Percentiles rank a stretch among this genome's conserved stretches.
These are phyloP conservation scores for Nakazawaea sp. DNA, from an alignment of 805 yeast genomes.

Conservation along the genomic window DNA sequence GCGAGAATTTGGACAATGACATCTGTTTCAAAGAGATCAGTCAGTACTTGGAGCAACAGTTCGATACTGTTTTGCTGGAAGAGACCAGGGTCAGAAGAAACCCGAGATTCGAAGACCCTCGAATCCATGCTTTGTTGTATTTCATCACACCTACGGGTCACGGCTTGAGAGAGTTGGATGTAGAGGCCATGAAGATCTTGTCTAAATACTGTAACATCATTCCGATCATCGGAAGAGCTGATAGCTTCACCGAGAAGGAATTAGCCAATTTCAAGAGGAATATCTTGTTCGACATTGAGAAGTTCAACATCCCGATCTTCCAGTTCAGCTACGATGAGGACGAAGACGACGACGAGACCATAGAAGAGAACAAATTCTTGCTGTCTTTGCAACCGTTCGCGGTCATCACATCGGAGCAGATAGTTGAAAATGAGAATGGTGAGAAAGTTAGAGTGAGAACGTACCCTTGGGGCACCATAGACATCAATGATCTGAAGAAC, in stretches of 20 bases:
- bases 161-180: slow-evolving; percentile 69
- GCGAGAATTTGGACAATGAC: slow-evolving; percentile 54
- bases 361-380: slow-evolving; percentile 60
- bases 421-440: slow-evolving; percentile 40
- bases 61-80: slow-evolving; percentile 73
- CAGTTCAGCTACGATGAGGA: slow-evolving; percentile 68
- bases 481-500: slow-evolving; percentile 43
- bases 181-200: slow-evolving; percentile 61
- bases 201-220: slow-evolving; percentile 69
- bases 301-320: slow-evolving; percentile 65
- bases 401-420: slow-evolving; percentile 57
- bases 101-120: slow-evolving; percentile 71
- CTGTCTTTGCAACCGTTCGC: slow-evolving; percentile 72
- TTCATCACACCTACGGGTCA: slow-evolving; percentile 74
- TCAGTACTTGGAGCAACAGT: slow-evolving; percentile 66
- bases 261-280: slow-evolving; percentile 52
- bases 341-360: slow-evolving; percentile 63
- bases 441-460: slow-evolving; percentile 47
- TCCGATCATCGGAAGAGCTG: slow-evolving; percentile 68
- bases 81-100: slow-evolving; percentile 84
- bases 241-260: slow-evolving; percentile 60
- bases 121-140: slow-evolving; percentile 69
- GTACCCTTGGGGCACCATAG: slow-evolving; percentile 73
- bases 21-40: slow-evolving; percentile 62
- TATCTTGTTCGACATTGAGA: slow-evolving; percentile 56